Conservation (phyloP, 2,329 filamentous ascomycete genomes). For the Aspergillus uvarum region DNA sequence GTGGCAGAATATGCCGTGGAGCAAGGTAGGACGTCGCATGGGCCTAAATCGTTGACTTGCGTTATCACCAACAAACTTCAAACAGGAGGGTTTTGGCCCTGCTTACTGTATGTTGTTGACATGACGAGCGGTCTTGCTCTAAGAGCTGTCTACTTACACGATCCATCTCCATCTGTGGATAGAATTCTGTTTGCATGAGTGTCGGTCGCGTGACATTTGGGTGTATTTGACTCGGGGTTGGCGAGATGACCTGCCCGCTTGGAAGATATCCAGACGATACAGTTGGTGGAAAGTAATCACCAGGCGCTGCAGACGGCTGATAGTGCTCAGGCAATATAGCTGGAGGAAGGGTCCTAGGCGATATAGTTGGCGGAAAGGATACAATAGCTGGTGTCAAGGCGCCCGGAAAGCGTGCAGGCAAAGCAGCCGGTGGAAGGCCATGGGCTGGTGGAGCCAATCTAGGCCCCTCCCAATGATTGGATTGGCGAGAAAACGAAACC, state of each 20-base stretch:
- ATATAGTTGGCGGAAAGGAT: too few species aligned
- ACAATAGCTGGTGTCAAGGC: too few species aligned
- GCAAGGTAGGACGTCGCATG: background rate
- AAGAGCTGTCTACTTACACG: slow-evolving; percentile 10
- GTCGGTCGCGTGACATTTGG: background rate
- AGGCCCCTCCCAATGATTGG: too few species aligned
- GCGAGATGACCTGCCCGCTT: background rate
- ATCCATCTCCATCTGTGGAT: background rate
- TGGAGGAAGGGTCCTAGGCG: too few species aligned
- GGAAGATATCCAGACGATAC: background rate
- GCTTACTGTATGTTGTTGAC: slow-evolving; percentile 14
- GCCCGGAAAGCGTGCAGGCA: too few species aligned
- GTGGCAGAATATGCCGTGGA: background rate
- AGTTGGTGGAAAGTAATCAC: background rate
- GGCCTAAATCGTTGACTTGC: background rate
- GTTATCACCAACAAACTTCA: background rate
- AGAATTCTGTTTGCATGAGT: background rate
- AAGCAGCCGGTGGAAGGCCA: too few species aligned
- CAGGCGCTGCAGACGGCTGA: background rate
- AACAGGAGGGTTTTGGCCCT: background rate
- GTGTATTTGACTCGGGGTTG: background rate
- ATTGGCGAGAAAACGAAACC: too few species aligned
- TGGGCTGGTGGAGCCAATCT: too few species aligned
- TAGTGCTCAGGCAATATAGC: background rate
- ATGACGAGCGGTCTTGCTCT: slow-evolving; percentile 16